phyloP scores from a whole-genome alignment of 495 filamentous ascomycete genomes.

The Haplographium delicatum region DNA sequence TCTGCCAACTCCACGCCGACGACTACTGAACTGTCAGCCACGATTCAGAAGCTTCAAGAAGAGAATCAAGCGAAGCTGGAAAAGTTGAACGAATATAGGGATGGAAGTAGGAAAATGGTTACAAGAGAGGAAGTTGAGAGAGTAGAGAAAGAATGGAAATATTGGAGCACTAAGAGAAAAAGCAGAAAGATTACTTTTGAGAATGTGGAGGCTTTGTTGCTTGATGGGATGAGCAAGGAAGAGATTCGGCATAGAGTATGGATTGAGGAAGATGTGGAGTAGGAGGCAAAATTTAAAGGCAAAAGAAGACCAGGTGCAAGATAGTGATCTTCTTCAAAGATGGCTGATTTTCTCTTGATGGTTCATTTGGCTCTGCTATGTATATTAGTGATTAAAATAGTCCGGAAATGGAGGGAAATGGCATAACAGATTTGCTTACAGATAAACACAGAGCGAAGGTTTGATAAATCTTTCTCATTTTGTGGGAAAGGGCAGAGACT shows the following conservation, averaged over 20 bases:
- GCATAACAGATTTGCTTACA: too few relatives aligned
- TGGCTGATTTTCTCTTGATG: too few relatives aligned
- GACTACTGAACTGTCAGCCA: slow-evolving; percentile 43
- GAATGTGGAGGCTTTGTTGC: slow-evolving; percentile 44
- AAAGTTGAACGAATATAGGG: slow-evolving; percentile 35
- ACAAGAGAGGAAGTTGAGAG: slow-evolving; percentile 40
- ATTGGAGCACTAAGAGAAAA: slow-evolving; percentile 44
- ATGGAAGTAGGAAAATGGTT: slow-evolving; percentile 37
- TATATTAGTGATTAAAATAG: too few relatives aligned
- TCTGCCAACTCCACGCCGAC: slow-evolving; percentile 45
- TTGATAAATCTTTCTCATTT: too few relatives aligned
- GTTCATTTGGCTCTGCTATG: too few relatives aligned
- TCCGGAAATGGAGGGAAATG: too few relatives aligned
- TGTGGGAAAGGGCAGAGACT: too few relatives aligned
- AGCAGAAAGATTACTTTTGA: slow-evolving; percentile 46
- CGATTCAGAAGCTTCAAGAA: slow-evolving; percentile 39
- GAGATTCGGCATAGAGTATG: slow-evolving; percentile 28
- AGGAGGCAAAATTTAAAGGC: too few relatives aligned
- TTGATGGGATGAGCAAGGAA: slow-evolving; percentile 37
- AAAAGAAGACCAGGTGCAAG: too few relatives aligned
- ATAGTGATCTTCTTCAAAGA: too few relatives aligned
- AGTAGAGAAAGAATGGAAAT: slow-evolving; percentile 44
- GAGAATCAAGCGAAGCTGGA: slow-evolving; percentile 38
- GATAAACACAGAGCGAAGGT: too few relatives aligned
- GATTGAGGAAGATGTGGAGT: slow-evolving; percentile 23